These are phyloP conservation scores for Diospyros kaki DNA, from an alignment of 148 eudicot genomes.

Conservation along the genomic window DNA sequence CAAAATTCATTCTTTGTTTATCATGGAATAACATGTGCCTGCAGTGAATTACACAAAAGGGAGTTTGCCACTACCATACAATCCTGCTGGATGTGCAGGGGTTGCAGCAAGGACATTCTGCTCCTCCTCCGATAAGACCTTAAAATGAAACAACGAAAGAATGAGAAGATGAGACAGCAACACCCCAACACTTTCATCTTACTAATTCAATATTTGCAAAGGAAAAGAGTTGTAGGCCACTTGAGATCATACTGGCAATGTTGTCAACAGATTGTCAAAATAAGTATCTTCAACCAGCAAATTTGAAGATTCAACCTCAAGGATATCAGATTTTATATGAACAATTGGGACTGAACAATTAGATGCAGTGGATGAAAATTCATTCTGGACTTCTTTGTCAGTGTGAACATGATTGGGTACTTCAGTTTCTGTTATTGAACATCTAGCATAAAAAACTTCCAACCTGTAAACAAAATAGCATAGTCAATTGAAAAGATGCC, in stretches of 20 bases:
- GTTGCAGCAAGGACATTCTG: constrained; percentile 76
- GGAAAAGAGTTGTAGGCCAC: constrained; percentile 1
- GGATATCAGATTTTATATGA: constrained; percentile 51
- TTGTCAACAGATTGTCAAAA: constrained; percentile 63
- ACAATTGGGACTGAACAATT: constrained; percentile 40
- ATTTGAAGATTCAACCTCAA: constrained; percentile 52
- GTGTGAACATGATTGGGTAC: constrained; percentile 35
- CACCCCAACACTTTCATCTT: background rate
- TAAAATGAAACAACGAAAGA: constrained; percentile 9
- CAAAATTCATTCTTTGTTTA: background rate
- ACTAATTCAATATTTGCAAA: background rate
- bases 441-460: constrained; percentile 42
- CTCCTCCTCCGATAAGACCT: constrained; percentile 81
- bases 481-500: background rate
- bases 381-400: constrained; percentile 51
- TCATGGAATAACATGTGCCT: constrained; percentile 6
- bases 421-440: constrained; percentile 61
- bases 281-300: constrained; percentile 50
- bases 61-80: constrained; percentile 52
- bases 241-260: constrained; percentile 59
- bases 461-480: constrained; percentile 43
- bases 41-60: background rate
- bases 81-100: constrained; percentile 91
- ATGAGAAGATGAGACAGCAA: background rate
- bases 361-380: constrained; percentile 38